These are phyloP conservation scores for Coniochaeta ligniaria DNA, from an alignment of 2,329 filamentous ascomycete species.

Conservation along the genomic window DNA sequence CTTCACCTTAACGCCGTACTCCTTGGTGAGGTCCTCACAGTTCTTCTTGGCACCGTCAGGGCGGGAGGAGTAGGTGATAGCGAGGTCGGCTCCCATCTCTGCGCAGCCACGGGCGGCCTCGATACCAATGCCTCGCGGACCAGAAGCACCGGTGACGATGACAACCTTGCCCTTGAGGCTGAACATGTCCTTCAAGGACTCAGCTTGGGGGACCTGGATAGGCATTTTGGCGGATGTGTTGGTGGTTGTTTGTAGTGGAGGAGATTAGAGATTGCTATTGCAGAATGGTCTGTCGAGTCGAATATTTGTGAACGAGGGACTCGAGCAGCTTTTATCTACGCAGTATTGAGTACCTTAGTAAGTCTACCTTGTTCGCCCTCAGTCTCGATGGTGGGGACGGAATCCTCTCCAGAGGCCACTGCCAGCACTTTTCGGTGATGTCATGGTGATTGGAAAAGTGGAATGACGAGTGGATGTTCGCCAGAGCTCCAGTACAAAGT, in stretches of 20 bases:
- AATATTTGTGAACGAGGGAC: background rate
- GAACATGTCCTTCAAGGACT: conserved; percentile 58
- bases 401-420: background rate
- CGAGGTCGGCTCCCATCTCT: conserved; percentile 64
- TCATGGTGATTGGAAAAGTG: background rate
- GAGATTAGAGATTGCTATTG: background rate
- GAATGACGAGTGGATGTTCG: background rate
- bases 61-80: conserved; percentile 65
- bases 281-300: background rate
- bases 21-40: conserved; percentile 54
- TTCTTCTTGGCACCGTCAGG: conserved; percentile 62
- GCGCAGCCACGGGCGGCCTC: conserved; percentile 62
- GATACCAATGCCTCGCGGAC: conserved; percentile 63
- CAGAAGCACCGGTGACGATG: conserved; percentile 63
- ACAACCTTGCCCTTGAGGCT: conserved; percentile 67
- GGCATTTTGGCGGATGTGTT: conserved; percentile 35
- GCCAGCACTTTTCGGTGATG: background rate
- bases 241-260: background rate
- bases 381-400: background rate
- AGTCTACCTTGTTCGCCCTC: background rate
- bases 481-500: background rate
- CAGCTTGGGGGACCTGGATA: conserved; percentile 48
- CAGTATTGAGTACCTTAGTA: no score
- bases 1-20: conserved; percentile 62
- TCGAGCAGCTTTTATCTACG: background rate